Percentiles rank a stretch among this genome's conserved stretches.
Conservation (phyloP, 805 yeast genomes). For the Hanseniaspora hatyaiensis region DNA sequence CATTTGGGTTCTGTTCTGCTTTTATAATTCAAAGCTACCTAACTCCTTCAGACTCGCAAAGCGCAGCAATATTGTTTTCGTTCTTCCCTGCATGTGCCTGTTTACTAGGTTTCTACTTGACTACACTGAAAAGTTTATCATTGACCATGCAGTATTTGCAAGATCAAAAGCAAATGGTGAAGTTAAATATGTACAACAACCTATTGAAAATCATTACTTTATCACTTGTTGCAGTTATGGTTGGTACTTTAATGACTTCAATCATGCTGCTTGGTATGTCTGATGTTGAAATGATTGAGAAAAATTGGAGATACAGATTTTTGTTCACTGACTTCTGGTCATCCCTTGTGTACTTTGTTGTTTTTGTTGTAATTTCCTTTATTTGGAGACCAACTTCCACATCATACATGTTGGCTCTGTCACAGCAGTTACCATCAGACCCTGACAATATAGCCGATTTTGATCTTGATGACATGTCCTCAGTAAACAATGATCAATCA, state of each 20-base stretch:
- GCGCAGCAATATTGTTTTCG: conserved; percentile 43
- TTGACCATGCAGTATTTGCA: conserved; percentile 61
- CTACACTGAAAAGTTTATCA: conserved; percentile 61
- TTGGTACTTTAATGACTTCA: conserved; percentile 59
- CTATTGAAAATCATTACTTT: conserved; percentile 63
- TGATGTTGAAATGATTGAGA: conserved; percentile 63
- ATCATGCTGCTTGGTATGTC: conserved; percentile 64
- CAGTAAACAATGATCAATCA: conserved; percentile 32
- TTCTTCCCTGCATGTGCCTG: conserved; percentile 63
- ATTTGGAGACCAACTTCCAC: conserved; percentile 98
- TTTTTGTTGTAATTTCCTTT: conserved; percentile 72
- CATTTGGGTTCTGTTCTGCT: conserved; percentile 43
- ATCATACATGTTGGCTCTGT: conserved; percentile 85
- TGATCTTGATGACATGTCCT: conserved; percentile 46
- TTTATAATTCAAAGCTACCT: conserved; percentile 47
- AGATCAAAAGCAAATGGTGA: conserved; percentile 83
- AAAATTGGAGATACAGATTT: conserved; percentile 85
- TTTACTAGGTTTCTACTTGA: conserved; percentile 59
- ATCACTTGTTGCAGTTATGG: conserved; percentile 57
- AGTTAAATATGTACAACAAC: conserved; percentile 72
- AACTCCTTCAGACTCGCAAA: conserved; percentile 39
- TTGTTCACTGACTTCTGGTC: conserved; percentile 93
- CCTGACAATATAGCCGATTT: conserved; percentile 58
- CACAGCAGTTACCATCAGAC: conserved; percentile 81
- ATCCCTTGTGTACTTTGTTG: conserved; percentile 69